A percentile compares a stretch with the other conserved stretches of the same genome.
phyloP scores from a whole-genome alignment of 176 grass and related monocot species.

The Rhynchospora breviuscula region DNA sequence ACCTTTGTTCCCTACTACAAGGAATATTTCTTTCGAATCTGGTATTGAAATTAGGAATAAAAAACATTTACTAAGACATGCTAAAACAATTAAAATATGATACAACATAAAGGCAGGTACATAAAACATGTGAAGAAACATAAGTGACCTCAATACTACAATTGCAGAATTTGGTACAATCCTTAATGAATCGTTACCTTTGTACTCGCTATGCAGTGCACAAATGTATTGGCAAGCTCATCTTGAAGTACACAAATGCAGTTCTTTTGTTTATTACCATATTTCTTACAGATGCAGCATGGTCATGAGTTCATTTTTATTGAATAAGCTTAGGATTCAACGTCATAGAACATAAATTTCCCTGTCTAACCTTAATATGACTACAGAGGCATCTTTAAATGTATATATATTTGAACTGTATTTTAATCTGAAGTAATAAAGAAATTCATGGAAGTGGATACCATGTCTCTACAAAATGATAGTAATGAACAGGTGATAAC shows the following conservation, averaged over 20 bases:
- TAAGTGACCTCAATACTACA: not conserved
- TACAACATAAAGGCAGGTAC: not conserved
- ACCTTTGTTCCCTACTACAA: slow-evolving; percentile 46
- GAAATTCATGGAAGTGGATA: not conserved
- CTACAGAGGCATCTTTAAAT: too few relatives aligned
- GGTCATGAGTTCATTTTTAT: not conserved
- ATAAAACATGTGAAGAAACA: not conserved
- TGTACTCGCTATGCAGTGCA: not conserved
- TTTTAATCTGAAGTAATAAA: not conserved
- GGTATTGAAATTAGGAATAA: slow-evolving; percentile 25
- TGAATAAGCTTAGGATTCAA: not conserved
- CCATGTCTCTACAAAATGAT: not conserved
- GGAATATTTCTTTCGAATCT: slow-evolving; percentile 37
- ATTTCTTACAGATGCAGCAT: not conserved
- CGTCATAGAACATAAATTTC: not conserved
- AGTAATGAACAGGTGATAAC: too few relatives aligned
- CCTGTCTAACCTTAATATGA: too few relatives aligned
- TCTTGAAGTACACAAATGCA: not conserved
- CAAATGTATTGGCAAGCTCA: not conserved
- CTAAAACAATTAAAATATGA: not conserved
- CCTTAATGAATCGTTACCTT: not conserved
- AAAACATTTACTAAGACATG: not conserved
- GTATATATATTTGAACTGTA: not conserved
- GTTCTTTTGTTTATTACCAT: not conserved
- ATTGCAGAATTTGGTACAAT: not conserved